These are phyloP conservation scores for Meyerozyma guilliermondii DNA, from an alignment of 1,139 yeast genomes.

Conservation along the genomic window DNA sequence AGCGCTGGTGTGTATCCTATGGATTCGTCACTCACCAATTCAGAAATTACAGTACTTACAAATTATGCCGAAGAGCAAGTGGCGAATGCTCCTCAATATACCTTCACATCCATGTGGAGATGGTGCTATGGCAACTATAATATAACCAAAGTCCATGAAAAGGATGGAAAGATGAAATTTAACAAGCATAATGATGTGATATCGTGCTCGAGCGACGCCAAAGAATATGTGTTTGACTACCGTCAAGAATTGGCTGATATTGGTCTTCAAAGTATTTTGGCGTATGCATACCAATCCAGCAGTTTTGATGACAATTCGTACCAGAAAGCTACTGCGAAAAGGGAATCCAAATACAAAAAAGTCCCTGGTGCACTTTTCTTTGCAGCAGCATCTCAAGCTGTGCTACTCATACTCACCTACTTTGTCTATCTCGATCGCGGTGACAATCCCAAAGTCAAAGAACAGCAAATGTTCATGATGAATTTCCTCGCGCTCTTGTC, in stretches of 20 bases:
- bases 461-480: slow-evolving; percentile 22
- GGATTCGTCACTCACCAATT: slow-evolving; percentile 41
- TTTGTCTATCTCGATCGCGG: slow-evolving; percentile 33
- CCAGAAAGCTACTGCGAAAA: slow-evolving; percentile 11
- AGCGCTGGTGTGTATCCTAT: slow-evolving; percentile 20
- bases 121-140: slow-evolving; percentile 47
- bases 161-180: slow-evolving; percentile 10
- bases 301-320: slow-evolving; percentile 17
- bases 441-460: slow-evolving; percentile 22
- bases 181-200: slow-evolving; percentile 15
- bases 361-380: slow-evolving; percentile 23
- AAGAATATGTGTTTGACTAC: slow-evolving; percentile 38
- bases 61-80: slow-evolving; percentile 45
- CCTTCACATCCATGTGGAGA: slow-evolving; percentile 35
- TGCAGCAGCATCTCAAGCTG: slow-evolving; percentile 19
- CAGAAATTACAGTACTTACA: slow-evolving; percentile 44
- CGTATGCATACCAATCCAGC: slow-evolving; percentile 36
- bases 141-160: slow-evolving; percentile 13
- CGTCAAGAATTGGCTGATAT: slow-evolving; percentile 31
- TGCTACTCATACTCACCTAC: slow-evolving; percentile 24
- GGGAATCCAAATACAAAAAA: slow-evolving; percentile 16
- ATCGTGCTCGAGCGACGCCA: slow-evolving; percentile 15
- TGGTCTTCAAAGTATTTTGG: slow-evolving; percentile 41
- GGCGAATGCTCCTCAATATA: slow-evolving; percentile 46
- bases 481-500: slow-evolving; percentile 31